phyloP scores from a whole-genome alignment of 2,329 filamentous ascomycete species.

The Passalora sequoiae region DNA sequence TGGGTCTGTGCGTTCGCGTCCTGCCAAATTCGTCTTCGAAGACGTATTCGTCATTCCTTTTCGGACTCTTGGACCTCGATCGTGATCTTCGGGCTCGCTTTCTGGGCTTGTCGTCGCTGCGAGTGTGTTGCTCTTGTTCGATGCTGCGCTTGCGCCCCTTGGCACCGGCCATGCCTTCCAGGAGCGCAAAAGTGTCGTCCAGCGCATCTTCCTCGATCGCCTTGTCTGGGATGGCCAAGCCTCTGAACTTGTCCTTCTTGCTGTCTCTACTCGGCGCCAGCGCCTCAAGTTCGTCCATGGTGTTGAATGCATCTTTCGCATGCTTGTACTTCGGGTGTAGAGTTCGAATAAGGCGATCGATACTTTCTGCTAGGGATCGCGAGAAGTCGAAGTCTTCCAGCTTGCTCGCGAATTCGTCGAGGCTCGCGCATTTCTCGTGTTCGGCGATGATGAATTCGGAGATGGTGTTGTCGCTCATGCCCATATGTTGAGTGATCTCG shows the following conservation, averaged over 20 bases:
- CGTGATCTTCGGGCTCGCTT: conserved; percentile 41
- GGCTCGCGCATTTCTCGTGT: conserved; percentile 66
- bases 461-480: conserved; percentile 86
- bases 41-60: conserved; percentile 47
- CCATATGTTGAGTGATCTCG: conserved; percentile 89
- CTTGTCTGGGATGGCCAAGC: conserved; percentile 78
- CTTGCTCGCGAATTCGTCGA: conserved; percentile 69
- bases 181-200: conserved; percentile 84
- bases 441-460: conserved; percentile 95
- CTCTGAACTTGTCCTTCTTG: conserved; percentile 87
- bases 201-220: conserved; percentile 54
- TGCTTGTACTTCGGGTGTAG: conserved; percentile 88
- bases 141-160: conserved; percentile 54
- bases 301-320: conserved; percentile 36
- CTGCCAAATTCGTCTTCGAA: conserved; percentile 58
- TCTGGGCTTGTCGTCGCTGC: conserved; percentile 37
- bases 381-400: conserved; percentile 78
- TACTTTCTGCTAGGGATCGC: conserved; percentile 78
- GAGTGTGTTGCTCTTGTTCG: conserved; percentile 50
- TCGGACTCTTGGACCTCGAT: conserved; percentile 44
- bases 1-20: conserved; percentile 40
- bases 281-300: conserved; percentile 1
- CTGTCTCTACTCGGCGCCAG: conserved; percentile 39
- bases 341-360: conserved; percentile 80
- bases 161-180: conserved; percentile 80